A percentile compares a stretch with the other conserved stretches of the same genome.
Evolutionary conservation across 139 green algal genomes (phyloP).

Genomic region (Eudorina sp.): DNA sequence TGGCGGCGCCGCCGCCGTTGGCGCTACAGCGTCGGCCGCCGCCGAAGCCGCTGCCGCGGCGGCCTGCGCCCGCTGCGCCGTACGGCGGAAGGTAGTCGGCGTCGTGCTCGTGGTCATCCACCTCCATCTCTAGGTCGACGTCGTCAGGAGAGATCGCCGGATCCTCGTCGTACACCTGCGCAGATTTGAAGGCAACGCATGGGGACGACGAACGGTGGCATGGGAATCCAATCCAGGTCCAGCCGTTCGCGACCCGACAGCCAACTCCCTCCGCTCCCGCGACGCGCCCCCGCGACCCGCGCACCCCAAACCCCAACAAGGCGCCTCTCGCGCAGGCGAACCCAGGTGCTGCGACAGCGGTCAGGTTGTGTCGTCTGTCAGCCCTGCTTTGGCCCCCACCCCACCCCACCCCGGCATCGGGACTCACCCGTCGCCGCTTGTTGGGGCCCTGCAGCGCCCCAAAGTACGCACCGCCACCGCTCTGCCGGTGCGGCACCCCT

Average conservation of each 20-base stretch:
- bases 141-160: not conserved
- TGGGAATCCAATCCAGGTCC: no score
- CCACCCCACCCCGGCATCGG: no score
- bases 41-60: conserved; percentile 7
- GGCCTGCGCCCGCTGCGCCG: not conserved
- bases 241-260: no score
- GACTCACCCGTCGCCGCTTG: conserved; percentile 9
- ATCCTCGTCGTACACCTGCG: conserved; percentile 22
- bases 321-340: no score
- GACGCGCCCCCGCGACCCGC: no score
- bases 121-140: not conserved
- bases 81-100: conserved; percentile 16
- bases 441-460: not conserved
- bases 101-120: conserved; percentile 20
- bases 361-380: no score
- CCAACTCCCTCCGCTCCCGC: no score
- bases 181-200: no score
- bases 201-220: no score
- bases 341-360: no score
- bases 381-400: no score
- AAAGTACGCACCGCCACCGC: not conserved
- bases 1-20: not conserved
- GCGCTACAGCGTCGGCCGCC: not conserved
- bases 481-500: not conserved
- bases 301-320: no score